Percentiles rank a stretch among this genome's conserved stretches.
phyloP scores from a whole-genome alignment of 83 land plant genomes.

The Picea abies region DNA sequence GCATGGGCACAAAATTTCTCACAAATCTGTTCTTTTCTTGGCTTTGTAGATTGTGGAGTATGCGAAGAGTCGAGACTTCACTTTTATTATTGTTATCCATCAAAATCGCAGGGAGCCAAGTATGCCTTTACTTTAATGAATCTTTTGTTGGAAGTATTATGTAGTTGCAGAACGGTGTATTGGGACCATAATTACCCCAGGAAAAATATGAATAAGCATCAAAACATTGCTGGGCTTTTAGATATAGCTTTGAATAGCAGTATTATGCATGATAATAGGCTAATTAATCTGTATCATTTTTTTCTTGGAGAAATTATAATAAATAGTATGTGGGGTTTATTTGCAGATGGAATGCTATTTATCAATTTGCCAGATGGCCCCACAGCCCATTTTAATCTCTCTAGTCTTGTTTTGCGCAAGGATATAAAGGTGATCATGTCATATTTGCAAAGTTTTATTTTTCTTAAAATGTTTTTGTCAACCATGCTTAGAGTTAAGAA shows the following conservation, averaged over 20 bases:
- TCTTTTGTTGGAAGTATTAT: not conserved
- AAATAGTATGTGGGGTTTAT: constrained; percentile 7
- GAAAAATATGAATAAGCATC: too few species aligned
- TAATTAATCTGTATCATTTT: not conserved
- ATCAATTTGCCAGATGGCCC: constrained; percentile 90
- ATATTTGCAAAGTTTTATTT: not conserved
- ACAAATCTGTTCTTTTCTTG: constrained; percentile 12
- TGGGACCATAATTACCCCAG: not conserved
- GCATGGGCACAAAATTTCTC: too few species aligned
- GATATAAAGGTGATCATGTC: constrained; percentile 70
- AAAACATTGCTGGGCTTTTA: not conserved
- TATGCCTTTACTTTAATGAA: constrained; percentile 17
- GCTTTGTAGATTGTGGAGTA: constrained; percentile 42
- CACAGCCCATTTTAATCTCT: constrained; percentile 93
- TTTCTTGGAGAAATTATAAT: not conserved
- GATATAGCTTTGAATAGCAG: not conserved
- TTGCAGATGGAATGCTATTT: constrained; percentile 79
- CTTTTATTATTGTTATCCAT: too few species aligned
- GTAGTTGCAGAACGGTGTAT: not conserved
- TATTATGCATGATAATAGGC: not conserved
- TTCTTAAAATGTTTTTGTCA: not conserved
- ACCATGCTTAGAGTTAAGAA: too few species aligned
- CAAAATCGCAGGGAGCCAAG: not conserved
- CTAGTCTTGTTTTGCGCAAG: constrained; percentile 81
- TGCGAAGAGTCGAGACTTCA: too few species aligned